Base-by-base conservation (phyloP, 2,329 filamentous ascomycete genomes). In the Neonectria ditissima region DNA sequence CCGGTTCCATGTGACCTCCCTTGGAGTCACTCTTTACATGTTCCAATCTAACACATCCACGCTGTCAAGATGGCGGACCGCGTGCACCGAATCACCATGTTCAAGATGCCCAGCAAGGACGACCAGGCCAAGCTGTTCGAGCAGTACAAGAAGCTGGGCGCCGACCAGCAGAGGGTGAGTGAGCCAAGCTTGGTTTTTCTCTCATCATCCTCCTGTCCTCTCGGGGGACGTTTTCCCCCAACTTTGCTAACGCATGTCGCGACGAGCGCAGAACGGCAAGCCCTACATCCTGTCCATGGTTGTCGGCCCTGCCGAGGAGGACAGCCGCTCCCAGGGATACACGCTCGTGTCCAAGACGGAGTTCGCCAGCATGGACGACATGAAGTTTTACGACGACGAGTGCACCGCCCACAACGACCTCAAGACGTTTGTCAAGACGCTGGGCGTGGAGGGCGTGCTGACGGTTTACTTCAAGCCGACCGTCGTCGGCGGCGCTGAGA, bases 381-480 rank as follows among this genome's bases (percentile, higher is more conserved):
- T 92, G 86, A 82, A 86, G 69, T 93, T 86, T 79, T 93, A 92
- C 75, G 90, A 92, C 75, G 80, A 81, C 10, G 81, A 75, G 57
- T 84, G 82, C 69, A 62, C 71, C n/a, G 81, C 81, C 2, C 83
- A 85, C 66, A 69, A 72, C 60, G 74, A 66, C 24, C 77, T 85
- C 62, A 84, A 82, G 76, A 72, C 69, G 34, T 66, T 70, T 2
- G 79, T 77, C 14, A 72, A 72, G 66, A 69, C 61, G 18, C 65
- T 83, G 26, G 71, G 68, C 7, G 62, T 81, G 9, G 68, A 77
- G 37, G 81, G 79, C 16, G 62, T 80, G 26, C 53, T 82, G 70
- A 81, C 79, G 14, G 77, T 83, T 20, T 82, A 76, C 66, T 81
- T 82, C 56, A 79, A 78, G 69, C 77, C 79, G 1, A 63, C 73